Conservation (phyloP, 1,284 basidiomycete genomes). For the Fomitopsis pinicola region DNA sequence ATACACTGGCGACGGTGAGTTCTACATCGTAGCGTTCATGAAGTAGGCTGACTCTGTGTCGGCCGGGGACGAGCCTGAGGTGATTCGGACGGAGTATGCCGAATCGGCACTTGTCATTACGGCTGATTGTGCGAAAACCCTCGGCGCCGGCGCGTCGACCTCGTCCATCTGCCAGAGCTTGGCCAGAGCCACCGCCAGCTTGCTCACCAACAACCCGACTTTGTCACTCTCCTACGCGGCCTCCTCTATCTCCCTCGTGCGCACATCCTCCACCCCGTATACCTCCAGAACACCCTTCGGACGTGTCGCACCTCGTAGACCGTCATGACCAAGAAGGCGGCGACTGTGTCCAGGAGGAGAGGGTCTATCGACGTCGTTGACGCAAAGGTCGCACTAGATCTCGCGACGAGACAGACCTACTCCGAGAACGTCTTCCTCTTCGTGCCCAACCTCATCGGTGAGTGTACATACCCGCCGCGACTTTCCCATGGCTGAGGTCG, state of each 20-base stretch:
- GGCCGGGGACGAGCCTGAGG: not conserved
- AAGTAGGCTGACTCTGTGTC: too few species aligned
- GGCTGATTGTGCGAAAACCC: not conserved
- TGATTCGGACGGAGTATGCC: not conserved
- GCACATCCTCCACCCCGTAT: not conserved
- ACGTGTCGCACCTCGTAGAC: not conserved
- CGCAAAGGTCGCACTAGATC: constrained; percentile 75
- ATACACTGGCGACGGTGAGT: too few species aligned
- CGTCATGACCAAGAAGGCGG: constrained; percentile 24
- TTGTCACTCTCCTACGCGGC: not conserved
- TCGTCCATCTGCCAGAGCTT: not conserved
- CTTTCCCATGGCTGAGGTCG: not conserved
- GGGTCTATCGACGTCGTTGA: constrained; percentile 61
- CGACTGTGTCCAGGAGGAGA: constrained; percentile 19
- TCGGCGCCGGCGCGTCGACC: not conserved
- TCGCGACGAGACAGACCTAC: constrained; percentile 79
- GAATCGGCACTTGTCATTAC: not conserved
- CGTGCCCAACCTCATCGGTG: constrained; percentile 93
- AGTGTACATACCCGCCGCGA: constrained; percentile 21
- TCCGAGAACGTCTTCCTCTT: constrained; percentile 95
- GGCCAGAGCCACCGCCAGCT: not conserved
- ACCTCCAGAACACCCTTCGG: not conserved
- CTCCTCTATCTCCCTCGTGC: not conserved
- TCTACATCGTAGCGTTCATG: too few species aligned
- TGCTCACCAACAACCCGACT: not conserved